These are phyloP conservation scores for Geranomyces michiganensis DNA, from an alignment of 192 early-diverging fungal genomes.

Conservation along the genomic window DNA sequence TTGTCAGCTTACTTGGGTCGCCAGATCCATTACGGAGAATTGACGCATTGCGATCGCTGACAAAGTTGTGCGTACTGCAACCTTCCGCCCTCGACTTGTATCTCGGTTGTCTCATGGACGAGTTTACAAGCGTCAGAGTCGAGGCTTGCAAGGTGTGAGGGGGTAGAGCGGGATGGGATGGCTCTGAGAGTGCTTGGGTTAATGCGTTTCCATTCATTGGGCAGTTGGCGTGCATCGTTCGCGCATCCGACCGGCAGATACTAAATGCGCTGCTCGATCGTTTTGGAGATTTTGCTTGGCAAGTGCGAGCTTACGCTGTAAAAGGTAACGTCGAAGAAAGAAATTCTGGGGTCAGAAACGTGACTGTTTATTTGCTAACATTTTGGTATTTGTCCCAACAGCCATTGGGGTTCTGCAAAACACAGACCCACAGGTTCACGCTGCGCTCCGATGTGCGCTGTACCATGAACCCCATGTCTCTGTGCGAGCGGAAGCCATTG, in stretches of 20 bases:
- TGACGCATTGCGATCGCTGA: constrained; percentile 48
- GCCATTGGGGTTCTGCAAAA: constrained; percentile 45
- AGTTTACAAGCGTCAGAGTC: constrained; percentile 47
- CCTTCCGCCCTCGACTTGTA: constrained; percentile 29
- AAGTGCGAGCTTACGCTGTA: constrained; percentile 51
- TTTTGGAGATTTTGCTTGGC: constrained; percentile 43
- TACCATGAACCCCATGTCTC: constrained; percentile 44
- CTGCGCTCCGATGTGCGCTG: constrained; percentile 48
- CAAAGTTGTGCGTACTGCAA: constrained; percentile 38
- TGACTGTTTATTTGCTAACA: too few relatives aligned
- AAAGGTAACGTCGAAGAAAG: constrained; percentile 56
- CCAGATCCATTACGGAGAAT: constrained; percentile 47
- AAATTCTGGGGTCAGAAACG: too few relatives aligned
- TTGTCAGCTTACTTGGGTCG: constrained; percentile 40
- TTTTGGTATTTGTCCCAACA: constrained; percentile 17
- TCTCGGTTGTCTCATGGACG: constrained; percentile 45
- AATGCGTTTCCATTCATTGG: neutral
- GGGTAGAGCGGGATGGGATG: neutral
- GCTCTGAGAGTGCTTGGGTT: neutral
- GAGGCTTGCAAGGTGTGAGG: constrained; percentile 56
- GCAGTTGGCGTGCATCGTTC: constrained; percentile 48
- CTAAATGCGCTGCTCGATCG: constrained; percentile 44
- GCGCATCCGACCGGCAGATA: constrained; percentile 35
- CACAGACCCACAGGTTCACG: constrained; percentile 44
- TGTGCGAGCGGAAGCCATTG: constrained; percentile 54